phyloP scores from a whole-genome alignment of 371 early-diverging fungal species.

The Thermomucor indicae-seudaticae region DNA sequence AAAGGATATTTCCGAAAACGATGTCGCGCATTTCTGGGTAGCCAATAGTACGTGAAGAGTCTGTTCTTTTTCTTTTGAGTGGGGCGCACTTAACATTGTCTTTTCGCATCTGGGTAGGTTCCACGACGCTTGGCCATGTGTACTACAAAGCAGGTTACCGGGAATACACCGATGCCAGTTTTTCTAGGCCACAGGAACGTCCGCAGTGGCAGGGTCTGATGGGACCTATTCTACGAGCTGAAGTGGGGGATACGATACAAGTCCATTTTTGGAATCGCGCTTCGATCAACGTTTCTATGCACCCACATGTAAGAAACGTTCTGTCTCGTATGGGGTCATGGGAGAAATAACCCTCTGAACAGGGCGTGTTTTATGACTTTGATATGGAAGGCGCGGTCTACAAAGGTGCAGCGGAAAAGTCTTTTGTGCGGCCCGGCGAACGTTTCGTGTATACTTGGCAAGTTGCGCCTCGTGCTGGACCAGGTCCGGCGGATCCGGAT shows the following conservation, averaged over 20 bases:
- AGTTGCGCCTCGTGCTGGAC: slow-evolving; percentile 36
- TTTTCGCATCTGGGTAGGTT: slow-evolving; percentile 5
- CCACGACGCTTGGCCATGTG: slow-evolving; percentile 25
- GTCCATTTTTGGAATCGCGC: slow-evolving; percentile 45
- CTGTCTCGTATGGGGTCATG: not conserved
- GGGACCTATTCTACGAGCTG: slow-evolving; percentile 47
- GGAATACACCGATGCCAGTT: slow-evolving; percentile 44
- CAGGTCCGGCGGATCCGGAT: slow-evolving; percentile 41
- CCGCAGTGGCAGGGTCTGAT: slow-evolving; percentile 43
- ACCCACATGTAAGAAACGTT: slow-evolving; percentile 42
- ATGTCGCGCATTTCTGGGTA: slow-evolving; percentile 13
- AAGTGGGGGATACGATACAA: slow-evolving; percentile 45
- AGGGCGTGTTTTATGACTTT: slow-evolving; percentile 46
- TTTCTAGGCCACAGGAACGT: slow-evolving; percentile 10
- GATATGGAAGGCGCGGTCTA: slow-evolving; percentile 51
- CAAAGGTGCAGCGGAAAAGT: slow-evolving; percentile 24
- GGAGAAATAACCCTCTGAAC: not conserved
- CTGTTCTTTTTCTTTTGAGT: not conserved
- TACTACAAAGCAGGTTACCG: slow-evolving; percentile 47
- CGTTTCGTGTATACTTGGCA: slow-evolving; percentile 43
- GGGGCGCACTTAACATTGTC: not conserved
- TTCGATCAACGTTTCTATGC: slow-evolving; percentile 32
- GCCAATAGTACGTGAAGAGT: slow-evolving; percentile 6
- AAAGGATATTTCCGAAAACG: slow-evolving; percentile 8
- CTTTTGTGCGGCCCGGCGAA: slow-evolving; percentile 30